Evolutionary conservation across 352 stramenopile species (phyloP), one percentile per base, ranked within the genome.

Genomic region (Pythium periplocum): DNA sequence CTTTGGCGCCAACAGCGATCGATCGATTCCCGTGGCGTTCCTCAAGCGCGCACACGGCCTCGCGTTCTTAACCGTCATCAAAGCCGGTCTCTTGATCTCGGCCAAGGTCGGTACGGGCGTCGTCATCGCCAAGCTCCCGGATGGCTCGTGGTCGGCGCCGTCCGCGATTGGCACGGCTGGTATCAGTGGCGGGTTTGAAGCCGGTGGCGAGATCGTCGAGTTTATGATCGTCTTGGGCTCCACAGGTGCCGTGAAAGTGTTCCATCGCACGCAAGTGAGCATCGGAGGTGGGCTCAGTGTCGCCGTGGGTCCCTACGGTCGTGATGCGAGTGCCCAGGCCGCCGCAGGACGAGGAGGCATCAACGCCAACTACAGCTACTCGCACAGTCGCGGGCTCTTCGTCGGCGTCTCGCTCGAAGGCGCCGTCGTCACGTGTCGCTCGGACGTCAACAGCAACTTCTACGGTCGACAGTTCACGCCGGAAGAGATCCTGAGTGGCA

Each of bases 201-300:
- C 83, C 32, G 93, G 93, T 34, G 91, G 90, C 11, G 90, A 98
- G 66, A 67, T 98, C 10, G 89, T 95, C 8, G 92, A 98, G 73
- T 87, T 98, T 51, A 89, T 98, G 57, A 97, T 98, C 68, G 86
- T 98, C 40, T 74, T 98, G 33, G 96, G 96, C 64, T 97, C 83
- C 1, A 75, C 94, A 31, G 84, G 86, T 31, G 88, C 95, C 0
- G 90, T 98, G 11, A 85, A 96, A 57, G 75, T 98, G 7, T 95
- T 98, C 61, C 83, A 95, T 57, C 64, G 84, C 64, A 83, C 83
- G 46, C 74, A 94, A 46, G 71, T 98, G 32, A 96, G 96, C 50
- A 64, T 98, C n/a, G 94, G 94, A 31, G 90, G 82, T 12, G 92
- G 93, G 1, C 64, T 98, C 31, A 96, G 87, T 37, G 73, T 98